Evolutionary conservation across 2,329 filamentous ascomycete genomes (phyloP).

Genomic region (Cephalotrichum gorgonifer): DNA sequence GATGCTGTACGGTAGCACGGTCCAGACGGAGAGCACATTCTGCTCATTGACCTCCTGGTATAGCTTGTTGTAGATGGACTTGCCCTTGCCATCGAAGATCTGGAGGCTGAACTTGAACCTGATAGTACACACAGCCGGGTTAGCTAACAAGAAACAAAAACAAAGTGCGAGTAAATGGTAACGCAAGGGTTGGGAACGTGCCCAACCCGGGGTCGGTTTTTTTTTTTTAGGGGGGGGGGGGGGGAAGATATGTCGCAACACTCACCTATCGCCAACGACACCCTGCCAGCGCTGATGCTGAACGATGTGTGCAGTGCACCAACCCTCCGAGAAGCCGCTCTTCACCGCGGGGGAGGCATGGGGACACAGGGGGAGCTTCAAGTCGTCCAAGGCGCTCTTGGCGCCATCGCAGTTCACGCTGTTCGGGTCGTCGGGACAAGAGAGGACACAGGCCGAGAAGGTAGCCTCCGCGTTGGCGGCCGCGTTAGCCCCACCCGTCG

Average conservation of each 20-base stretch:
- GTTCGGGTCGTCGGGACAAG: background rate
- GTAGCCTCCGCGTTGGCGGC: background rate
- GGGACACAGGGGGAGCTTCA: background rate
- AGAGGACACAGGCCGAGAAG: background rate
- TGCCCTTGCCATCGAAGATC: background rate
- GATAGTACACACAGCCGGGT: background rate
- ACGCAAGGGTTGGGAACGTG: too few species aligned
- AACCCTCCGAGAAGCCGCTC: background rate
- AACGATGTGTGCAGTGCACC: background rate
- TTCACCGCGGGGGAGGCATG: background rate
- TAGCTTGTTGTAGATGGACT: background rate
- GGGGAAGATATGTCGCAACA: background rate
- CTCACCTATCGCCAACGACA: background rate
- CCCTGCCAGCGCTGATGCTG: background rate
- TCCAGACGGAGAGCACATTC: background rate
- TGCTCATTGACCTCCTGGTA: background rate
- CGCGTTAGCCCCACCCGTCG: background rate
- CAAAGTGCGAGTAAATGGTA: background rate
- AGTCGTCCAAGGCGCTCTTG: background rate
- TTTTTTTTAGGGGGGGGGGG: background rate
- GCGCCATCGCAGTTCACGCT: background rate
- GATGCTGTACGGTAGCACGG: background rate
- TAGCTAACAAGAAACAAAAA: background rate
- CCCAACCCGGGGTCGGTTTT: too few species aligned
- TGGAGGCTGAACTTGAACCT: background rate